Percentiles rank a stretch among this genome's conserved stretches.
Evolutionary conservation across 164 flowering plant genomes (phyloP).

Genomic region (Akebia trifoliata): DNA sequence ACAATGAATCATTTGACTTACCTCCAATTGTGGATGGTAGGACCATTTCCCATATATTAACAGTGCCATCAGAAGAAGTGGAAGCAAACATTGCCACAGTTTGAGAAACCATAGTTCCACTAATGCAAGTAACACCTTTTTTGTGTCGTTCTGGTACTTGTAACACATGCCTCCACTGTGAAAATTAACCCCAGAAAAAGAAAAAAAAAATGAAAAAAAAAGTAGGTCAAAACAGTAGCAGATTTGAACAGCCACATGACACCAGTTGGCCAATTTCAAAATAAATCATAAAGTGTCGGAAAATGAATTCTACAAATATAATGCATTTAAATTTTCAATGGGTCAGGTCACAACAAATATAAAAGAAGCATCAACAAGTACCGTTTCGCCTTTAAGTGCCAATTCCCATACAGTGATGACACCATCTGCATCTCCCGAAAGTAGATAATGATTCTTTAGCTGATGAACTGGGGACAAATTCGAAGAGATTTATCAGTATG

Average conservation of each 20-base stretch:
- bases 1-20: slow-evolving; percentile 21
- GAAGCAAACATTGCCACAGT: slow-evolving; percentile 68
- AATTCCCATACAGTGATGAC: slow-evolving; percentile 74
- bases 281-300: neutral
- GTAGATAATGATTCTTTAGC: slow-evolving; percentile 56
- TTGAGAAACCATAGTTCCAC: slow-evolving; percentile 58
- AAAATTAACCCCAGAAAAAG: no score
- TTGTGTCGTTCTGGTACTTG: slow-evolving; percentile 72
- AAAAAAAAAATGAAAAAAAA: no score
- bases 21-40: slow-evolving; percentile 58
- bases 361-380: slow-evolving; percentile 14
- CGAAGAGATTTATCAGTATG: slow-evolving; percentile 9
- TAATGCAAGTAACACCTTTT: slow-evolving; percentile 91
- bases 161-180: slow-evolving; percentile 74
- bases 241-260: neutral
- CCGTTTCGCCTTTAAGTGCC: slow-evolving; percentile 52
- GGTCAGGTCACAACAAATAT: neutral
- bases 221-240: neutral
- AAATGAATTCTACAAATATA: neutral
- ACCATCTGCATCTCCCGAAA: slow-evolving; percentile 90
- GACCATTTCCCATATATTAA: slow-evolving; percentile 60
- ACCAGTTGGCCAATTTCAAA: neutral
- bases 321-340: neutral
- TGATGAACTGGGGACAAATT: slow-evolving; percentile 47
- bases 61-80: slow-evolving; percentile 79